Percentiles rank a stretch among this genome's conserved stretches.
phyloP scores from a whole-genome alignment of 2,329 filamentous ascomycete species.

The Penicillium sp. region DNA sequence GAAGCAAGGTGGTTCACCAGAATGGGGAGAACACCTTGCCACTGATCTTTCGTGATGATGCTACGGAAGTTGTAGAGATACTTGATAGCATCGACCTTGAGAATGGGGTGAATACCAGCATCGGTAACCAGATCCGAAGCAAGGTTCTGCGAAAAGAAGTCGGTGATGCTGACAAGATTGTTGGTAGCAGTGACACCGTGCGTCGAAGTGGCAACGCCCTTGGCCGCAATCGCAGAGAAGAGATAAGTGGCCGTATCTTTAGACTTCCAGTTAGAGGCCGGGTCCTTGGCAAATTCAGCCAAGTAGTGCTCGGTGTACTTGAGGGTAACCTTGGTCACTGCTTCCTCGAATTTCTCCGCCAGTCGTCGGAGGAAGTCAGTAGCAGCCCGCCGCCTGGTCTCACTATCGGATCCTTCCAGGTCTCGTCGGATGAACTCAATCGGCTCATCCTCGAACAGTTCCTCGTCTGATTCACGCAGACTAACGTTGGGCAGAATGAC shows the following conservation, averaged over 20 bases:
- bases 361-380: conserved; percentile 91
- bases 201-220: conserved; percentile 79
- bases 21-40: conserved; percentile 83
- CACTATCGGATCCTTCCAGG: conserved; percentile 91
- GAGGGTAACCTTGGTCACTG: conserved; percentile 83
- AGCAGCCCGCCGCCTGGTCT: conserved; percentile 85
- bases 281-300: conserved; percentile 66
- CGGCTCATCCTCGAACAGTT: conserved; percentile 96
- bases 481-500: conserved; percentile 92
- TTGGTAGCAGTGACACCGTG: conserved; percentile 93
- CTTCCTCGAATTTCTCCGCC: conserved; percentile 79
- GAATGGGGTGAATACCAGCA: conserved; percentile 70
- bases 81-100: conserved; percentile 98
- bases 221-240: conserved; percentile 89
- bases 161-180: conserved; percentile 78
- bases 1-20: conserved; percentile 89
- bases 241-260: conserved; percentile 99
- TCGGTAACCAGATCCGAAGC: conserved; percentile 80
- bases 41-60: conserved; percentile 86
- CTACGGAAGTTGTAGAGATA: conserved; percentile 96
- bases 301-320: conserved; percentile 86
- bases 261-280: conserved; percentile 78
- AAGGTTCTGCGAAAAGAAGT: conserved; percentile 92
- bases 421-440: conserved; percentile 97
- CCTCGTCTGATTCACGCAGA: conserved; percentile 86